Percentiles rank a stretch among this genome's conserved stretches.
phyloP scores from a whole-genome alignment of 73 alveolate species.

The Tetrahymena malaccensis region DNA sequence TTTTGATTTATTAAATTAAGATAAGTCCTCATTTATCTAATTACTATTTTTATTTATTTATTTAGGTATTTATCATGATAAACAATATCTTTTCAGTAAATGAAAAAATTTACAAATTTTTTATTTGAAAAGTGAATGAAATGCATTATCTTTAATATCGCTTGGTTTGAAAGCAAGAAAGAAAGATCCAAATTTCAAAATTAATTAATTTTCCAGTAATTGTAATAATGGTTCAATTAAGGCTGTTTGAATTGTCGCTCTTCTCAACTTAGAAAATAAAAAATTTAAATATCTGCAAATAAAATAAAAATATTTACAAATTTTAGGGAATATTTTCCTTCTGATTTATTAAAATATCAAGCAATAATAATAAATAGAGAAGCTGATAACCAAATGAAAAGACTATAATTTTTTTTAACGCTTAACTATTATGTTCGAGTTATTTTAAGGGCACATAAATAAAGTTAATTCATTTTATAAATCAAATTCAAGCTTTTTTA shows the following conservation, averaged over 20 bases:
- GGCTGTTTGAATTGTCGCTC: neutral
- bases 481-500: neutral
- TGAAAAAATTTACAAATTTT: neutral
- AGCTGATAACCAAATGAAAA: neutral
- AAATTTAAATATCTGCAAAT: too few relatives aligned
- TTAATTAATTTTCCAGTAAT: neutral
- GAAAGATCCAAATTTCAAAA: neutral
- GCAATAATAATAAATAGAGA: too few relatives aligned
- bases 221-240: neutral
- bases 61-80: too few relatives aligned
- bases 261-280: too few relatives aligned
- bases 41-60: too few relatives aligned
- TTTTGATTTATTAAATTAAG: too few relatives aligned
- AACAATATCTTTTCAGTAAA: neutral
- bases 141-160: too few relatives aligned
- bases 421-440: neutral
- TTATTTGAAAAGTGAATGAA: neutral
- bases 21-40: too few relatives aligned
- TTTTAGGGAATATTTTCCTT: neutral
- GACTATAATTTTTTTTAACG: neutral
- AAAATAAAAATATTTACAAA: too few relatives aligned
- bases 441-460: neutral
- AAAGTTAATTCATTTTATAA: neutral
- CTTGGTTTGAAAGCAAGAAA: neutral
- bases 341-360: neutral